Conservation (phyloP, 1,284 basidiomycete genomes). For the Stygiomarasmius scandens region DNA sequence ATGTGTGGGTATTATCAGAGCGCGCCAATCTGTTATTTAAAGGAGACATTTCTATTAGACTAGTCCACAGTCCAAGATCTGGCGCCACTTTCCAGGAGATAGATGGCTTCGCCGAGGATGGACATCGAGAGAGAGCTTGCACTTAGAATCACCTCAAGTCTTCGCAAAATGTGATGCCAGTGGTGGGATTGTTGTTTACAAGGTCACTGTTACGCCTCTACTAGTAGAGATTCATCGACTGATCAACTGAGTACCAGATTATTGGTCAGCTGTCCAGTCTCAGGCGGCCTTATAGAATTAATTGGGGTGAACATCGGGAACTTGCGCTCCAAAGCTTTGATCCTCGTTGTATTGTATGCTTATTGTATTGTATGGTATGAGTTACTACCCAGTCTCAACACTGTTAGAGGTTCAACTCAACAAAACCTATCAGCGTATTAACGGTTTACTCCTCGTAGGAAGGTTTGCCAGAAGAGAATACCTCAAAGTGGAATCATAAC, state of each 20-base stretch:
- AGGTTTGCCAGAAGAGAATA: constrained; percentile 85
- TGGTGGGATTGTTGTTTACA: constrained; percentile 72
- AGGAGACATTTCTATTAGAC: no score
- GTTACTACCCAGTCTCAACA: constrained; percentile 70
- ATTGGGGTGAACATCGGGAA: constrained; percentile 51
- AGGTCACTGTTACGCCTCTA: constrained; percentile 42
- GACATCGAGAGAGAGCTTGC: no score
- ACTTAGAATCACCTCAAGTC: constrained; percentile 74
- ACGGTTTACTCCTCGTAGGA: constrained; percentile 82
- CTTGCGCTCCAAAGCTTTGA: constrained; percentile 57
- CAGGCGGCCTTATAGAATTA: constrained; percentile 85
- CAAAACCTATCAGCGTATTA: constrained; percentile 64
- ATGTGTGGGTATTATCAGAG: no score
- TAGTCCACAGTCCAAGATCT: no score
- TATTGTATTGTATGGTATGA: no score
- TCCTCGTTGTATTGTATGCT: constrained; percentile 40
- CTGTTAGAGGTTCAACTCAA: constrained; percentile 75
- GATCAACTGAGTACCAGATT: constrained; percentile 9
- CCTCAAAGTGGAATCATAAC: constrained; percentile 46
- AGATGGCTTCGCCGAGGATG: no score
- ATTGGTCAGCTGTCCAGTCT: constrained; percentile 67
- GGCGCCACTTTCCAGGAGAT: no score
- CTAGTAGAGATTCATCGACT: background rate
- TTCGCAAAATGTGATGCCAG: constrained; percentile 81
- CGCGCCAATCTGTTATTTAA: no score